phyloP scores from a whole-genome alignment of 139 green algal species.

The Micromonas pusilla region DNA sequence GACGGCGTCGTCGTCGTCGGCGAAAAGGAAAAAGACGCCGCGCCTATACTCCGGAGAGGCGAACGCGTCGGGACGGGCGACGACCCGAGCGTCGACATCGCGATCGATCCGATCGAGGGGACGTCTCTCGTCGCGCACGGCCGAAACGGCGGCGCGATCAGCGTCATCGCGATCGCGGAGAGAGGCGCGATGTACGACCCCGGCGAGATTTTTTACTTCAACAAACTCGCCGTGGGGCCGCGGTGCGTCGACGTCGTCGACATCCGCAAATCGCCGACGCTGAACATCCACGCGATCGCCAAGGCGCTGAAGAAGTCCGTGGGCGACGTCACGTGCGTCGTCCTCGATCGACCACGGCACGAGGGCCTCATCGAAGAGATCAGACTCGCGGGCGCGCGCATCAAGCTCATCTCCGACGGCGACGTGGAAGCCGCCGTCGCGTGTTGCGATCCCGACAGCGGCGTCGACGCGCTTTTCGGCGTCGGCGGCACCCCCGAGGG shows the following conservation, averaged over 20 bases:
- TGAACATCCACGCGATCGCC: constrained; percentile 60
- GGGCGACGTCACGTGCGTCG: constrained; percentile 63
- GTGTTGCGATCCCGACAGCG: constrained; percentile 51
- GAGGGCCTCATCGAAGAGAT: constrained; percentile 54
- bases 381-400: constrained; percentile 60
- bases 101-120: constrained; percentile 56
- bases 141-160: constrained; percentile 35
- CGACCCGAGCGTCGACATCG: constrained; percentile 57
- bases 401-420: constrained; percentile 65
- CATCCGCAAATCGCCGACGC: constrained; percentile 36
- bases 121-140: constrained; percentile 30
- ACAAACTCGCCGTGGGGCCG: constrained; percentile 62
- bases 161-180: constrained; percentile 68
- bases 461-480: constrained; percentile 67
- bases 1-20: constrained; percentile 74
- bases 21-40: constrained; percentile 73
- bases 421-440: constrained; percentile 63
- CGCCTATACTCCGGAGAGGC: constrained; percentile 31
- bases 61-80: constrained; percentile 53
- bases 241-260: constrained; percentile 43
- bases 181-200: constrained; percentile 64
- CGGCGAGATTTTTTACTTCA: constrained; percentile 55
- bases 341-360: constrained; percentile 64
- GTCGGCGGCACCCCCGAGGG: constrained; percentile 44
- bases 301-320: constrained; percentile 56